Percentiles rank a stretch among this genome's conserved stretches.
Evolutionary conservation across 2,329 filamentous ascomycete genomes (phyloP).

Genomic region (Pestalotiopsis sp.): DNA sequence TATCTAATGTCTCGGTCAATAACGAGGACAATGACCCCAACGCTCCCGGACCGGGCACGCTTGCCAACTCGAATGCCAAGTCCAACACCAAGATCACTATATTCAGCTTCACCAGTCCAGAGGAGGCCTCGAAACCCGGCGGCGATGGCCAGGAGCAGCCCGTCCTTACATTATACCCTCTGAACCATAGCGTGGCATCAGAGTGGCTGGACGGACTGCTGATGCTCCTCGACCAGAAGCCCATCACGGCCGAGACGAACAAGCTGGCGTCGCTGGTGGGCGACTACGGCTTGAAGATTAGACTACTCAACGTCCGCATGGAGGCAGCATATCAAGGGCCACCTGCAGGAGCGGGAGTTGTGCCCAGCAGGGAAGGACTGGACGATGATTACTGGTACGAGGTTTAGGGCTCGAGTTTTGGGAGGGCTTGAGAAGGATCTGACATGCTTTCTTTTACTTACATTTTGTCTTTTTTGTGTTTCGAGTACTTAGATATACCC

Average conservation of each 20-base stretch:
- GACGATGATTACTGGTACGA: conserved; percentile 96
- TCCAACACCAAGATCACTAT: conserved; percentile 88
- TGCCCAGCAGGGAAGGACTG: conserved; percentile 81
- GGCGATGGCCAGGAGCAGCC: conserved; percentile 64
- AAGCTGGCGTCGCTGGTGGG: conserved; percentile 84
- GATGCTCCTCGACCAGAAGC: conserved; percentile 92
- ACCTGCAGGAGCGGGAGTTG: conserved; percentile 68
- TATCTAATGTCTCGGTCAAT: conserved; percentile 82
- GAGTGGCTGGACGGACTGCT: conserved; percentile 96
- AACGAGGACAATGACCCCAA: conserved; percentile 49
- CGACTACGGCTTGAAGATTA: conserved; percentile 90
- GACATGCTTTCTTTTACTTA: not conserved
- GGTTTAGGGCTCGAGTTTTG: conserved; percentile 43
- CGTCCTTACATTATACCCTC: conserved; percentile 80
- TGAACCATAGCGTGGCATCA: conserved; percentile 79
- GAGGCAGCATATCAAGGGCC: conserved; percentile 73
- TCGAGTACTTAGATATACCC: conserved; percentile 10
- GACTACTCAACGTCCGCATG: conserved; percentile 86
- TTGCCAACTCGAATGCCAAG: conserved; percentile 32
- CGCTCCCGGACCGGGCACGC: conserved; percentile 42
- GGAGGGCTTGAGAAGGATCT: too few relatives aligned
- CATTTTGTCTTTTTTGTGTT: not conserved
- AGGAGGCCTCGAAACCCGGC: conserved; percentile 35
- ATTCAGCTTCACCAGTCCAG: conserved; percentile 65
- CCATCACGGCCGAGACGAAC: conserved; percentile 95